These are phyloP conservation scores for Alloascoidea hylecoeti DNA, from an alignment of 805 yeast species.

Conservation along the genomic window DNA sequence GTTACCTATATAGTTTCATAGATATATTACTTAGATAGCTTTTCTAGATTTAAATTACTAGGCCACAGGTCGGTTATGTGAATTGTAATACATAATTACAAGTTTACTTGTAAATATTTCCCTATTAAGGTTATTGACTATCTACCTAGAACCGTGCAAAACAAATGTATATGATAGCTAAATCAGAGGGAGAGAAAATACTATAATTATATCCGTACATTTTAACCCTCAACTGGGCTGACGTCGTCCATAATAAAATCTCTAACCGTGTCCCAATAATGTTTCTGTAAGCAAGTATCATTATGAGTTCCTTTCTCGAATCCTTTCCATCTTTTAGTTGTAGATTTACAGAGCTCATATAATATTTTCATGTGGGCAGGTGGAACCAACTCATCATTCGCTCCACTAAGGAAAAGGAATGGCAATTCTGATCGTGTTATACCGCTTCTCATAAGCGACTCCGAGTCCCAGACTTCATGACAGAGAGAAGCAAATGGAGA, in stretches of 20 bases:
- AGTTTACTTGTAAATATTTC: no score
- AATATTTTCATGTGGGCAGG: constrained; percentile 64
- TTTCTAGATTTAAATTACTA: not conserved
- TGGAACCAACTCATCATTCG: constrained; percentile 82
- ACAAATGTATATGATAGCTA: no score
- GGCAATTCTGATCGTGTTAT: constrained; percentile 41
- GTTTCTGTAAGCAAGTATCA: constrained; percentile 62
- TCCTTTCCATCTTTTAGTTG: constrained; percentile 34
- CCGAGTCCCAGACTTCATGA: constrained; percentile 77
- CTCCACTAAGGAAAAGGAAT: constrained; percentile 56
- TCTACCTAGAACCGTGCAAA: no score
- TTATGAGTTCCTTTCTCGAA: constrained; percentile 64
- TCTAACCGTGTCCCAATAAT: constrained; percentile 62
- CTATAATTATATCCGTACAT: not conserved
- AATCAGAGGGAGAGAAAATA: no score
- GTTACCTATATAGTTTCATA: constrained; percentile 6
- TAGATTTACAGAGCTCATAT: constrained; percentile 34
- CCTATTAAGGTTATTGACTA: no score
- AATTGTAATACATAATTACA: no score
- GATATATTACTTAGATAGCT: no score
- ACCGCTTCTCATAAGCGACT: constrained; percentile 31
- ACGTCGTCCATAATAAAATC: constrained; percentile 34
- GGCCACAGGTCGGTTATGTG: no score
- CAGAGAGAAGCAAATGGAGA: constrained; percentile 43
- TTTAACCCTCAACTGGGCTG: constrained; percentile 17